Evolutionary conservation across 768 basidiomycete genomes (phyloP), one percentile per base, ranked within the genome.

Genomic region (Lepiota brunneoincarnata): DNA sequence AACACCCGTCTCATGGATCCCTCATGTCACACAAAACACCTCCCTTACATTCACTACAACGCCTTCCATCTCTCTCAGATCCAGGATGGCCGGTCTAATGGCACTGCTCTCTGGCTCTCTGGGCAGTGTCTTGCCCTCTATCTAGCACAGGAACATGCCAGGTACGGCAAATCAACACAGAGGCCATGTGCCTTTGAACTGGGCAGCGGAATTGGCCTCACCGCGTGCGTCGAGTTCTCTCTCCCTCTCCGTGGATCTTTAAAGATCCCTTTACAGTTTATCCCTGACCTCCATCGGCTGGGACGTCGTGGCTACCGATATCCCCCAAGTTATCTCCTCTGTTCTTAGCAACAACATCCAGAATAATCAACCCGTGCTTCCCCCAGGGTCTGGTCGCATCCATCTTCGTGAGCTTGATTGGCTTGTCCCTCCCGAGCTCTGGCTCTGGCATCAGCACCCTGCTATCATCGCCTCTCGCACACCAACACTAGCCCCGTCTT

Each of bases 81-180:
- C 40, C 73, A 81, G 66, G 77, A 88, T 61, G 84, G 87, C 38
- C 61, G 68, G 14, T 81, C 85, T 21, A 93, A 89, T 55, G 92
- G 92, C 15, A 92, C 90, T 2, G 82, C 88, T 2, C 81, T 93
- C 47, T 93, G 92, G 92, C 82, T 93, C 49, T 84, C 83, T 38
- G 88, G 84, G 0, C 91, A 95, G 67, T 79, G 87, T 64, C 77
- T 93, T 36, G 76, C 87, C 15, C 62, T 75, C 40, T 90, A 84
- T 63, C 74, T 91, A 28, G 69, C 75, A 17, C 67, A 75, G 43
- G 58, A 71, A 18, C 72, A 72, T 49, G 23, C 39, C 21, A 65
- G 63, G 55, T 64, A 60, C 57, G 51, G 40, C 43, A 53, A 58
- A 20, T 26, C 35, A 35, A 39, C 51, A 49, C 55, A 28, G 54